Evolutionary conservation across 257 asterid genomes (phyloP).

Genomic region (Nicotiana attenuata): DNA sequence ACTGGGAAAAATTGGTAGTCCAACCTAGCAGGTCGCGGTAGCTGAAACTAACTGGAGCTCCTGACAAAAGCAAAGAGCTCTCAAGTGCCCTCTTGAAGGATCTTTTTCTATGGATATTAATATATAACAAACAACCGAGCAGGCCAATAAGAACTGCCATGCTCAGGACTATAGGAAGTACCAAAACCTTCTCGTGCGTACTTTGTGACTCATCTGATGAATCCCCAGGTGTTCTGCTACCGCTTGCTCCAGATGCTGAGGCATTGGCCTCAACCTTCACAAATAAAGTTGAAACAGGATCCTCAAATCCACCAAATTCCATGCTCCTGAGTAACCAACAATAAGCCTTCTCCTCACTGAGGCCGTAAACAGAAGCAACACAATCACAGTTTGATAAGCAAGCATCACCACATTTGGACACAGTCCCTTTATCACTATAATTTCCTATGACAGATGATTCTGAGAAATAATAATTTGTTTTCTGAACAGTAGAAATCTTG

Average conservation of each 20-base stretch:
- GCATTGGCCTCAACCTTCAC: conserved; percentile 62
- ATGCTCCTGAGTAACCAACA: conserved; percentile 71
- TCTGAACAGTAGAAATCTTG: conserved; percentile 42
- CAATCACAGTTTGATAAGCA: conserved; percentile 79
- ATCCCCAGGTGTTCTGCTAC: conserved; percentile 16
- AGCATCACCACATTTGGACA: conserved; percentile 70
- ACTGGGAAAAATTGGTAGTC: conserved; percentile 57
- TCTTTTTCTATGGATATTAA: conserved; percentile 44
- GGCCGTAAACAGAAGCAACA: conserved; percentile 77
- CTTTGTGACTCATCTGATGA: conserved; percentile 19
- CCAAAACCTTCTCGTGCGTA: conserved; percentile 42
- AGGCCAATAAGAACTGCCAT: conserved; percentile 48
- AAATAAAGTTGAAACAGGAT: conserved; percentile 65
- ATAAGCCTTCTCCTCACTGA: conserved; percentile 66
- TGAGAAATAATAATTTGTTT: conserved; percentile 61
- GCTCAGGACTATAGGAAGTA: conserved; percentile 72
- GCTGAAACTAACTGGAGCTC: conserved; percentile 65
- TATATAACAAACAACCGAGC: conserved; percentile 49
- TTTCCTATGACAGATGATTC: conserved; percentile 69
- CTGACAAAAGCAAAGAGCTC: conserved; percentile 54
- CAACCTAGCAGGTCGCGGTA: conserved; percentile 58
- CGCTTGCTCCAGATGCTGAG: conserved; percentile 16
- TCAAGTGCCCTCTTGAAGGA: conserved; percentile 51
- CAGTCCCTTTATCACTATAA: conserved; percentile 52
- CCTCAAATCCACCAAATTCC: conserved; percentile 84